These are phyloP conservation scores for Salinomyces thailandicus DNA, from an alignment of 2,329 filamentous ascomycete genomes.

Conservation along the genomic window DNA sequence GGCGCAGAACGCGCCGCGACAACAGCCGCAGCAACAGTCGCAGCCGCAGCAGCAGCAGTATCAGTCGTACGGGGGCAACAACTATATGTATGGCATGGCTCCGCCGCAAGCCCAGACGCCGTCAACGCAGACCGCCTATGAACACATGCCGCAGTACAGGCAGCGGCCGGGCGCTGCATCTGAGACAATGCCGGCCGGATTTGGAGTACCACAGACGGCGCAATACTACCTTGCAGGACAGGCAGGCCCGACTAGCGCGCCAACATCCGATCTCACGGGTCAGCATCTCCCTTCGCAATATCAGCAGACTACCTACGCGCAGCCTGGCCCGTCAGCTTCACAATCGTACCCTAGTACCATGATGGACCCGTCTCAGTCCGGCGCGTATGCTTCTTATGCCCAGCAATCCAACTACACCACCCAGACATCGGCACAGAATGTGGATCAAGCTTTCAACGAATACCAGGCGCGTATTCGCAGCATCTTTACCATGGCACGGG, in stretches of 20 bases:
- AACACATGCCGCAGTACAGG: slow-evolving; percentile 64
- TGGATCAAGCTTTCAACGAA: slow-evolving; percentile 56
- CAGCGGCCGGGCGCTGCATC: slow-evolving; percentile 65
- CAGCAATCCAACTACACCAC: slow-evolving; percentile 13
- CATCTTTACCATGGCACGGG: slow-evolving; percentile 62
- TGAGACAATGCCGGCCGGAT: slow-evolving; percentile 61
- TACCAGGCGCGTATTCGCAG: slow-evolving; percentile 47
- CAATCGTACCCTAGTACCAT: slow-evolving; percentile 44
- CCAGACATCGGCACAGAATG: slow-evolving; percentile 22
- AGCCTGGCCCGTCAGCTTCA: slow-evolving; percentile 43
- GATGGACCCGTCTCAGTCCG: slow-evolving; percentile 38
- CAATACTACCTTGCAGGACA: slow-evolving; percentile 64
- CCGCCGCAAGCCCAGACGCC: slow-evolving; percentile 45
- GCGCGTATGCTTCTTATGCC: slow-evolving; percentile 16
- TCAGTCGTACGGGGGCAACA: slow-evolving; percentile 47
- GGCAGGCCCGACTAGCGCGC: slow-evolving; percentile 45
- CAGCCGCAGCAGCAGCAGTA: slow-evolving; percentile 44
- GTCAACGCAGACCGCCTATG: slow-evolving; percentile 55
- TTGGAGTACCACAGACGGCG: slow-evolving; percentile 51
- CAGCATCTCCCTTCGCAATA: slow-evolving; percentile 57
- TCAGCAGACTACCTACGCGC: slow-evolving; percentile 50
- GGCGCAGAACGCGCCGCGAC: slow-evolving; percentile 49
- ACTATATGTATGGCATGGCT: slow-evolving; percentile 71
- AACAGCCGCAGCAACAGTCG: slow-evolving; percentile 45
- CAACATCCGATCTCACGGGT: slow-evolving; percentile 47